Base-by-base conservation (phyloP, 371 early-diverging fungal genomes). In the Dipsacomyces acuminosporus region DNA sequence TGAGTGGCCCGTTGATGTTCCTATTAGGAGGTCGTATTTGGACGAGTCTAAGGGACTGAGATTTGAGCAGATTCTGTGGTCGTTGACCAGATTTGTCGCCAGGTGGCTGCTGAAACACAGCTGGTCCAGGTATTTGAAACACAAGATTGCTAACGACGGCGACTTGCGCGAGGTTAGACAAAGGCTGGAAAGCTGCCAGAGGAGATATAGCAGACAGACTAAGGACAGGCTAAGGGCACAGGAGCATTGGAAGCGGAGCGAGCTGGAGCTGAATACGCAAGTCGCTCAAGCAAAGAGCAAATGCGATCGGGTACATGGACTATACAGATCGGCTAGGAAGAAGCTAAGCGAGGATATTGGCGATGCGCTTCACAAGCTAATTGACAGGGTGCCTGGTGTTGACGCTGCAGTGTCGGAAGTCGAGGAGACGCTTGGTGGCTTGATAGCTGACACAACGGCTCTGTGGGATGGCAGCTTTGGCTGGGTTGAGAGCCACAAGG, bases 21-120 rank as follows among this genome's bases (percentile, higher is more conserved):
- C 72, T 1, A 67, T 75, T 20, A 44, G 75, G 15, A 33, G 75
- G 23, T 75, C 75, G 30, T 61, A 58, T 49, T 43, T 75, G 14
- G 75, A 75, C 22, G 75, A 75, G 44, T 52, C 72, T 17, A 52
- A 55, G 1, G 75, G 75, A 0, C 13, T 45, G 23, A 40, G 75
- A 0, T 71, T 75, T 34, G 75, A 75, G 46, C 45, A 38, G 3
- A 44, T 66, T 4, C 22, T 75, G 51, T 72, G 75, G 75, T 21
- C 64, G 19, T 41, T 73, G 44, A 47, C 63, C 2, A 3, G 7
- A n/a, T 22, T 44, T 14, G 45, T 47, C 0, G 65, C 64, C 1
- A 35, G 17, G 2, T 6, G 17, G 4, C 19, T 61, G 56, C 41
- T 42, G 51, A 21, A 24, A 2, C 35, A 54, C 5, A 20, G n/a